These are phyloP conservation scores for Fusarium brevicatenulatum DNA, from an alignment of 2,329 filamentous ascomycete species.

Conservation along the genomic window DNA sequence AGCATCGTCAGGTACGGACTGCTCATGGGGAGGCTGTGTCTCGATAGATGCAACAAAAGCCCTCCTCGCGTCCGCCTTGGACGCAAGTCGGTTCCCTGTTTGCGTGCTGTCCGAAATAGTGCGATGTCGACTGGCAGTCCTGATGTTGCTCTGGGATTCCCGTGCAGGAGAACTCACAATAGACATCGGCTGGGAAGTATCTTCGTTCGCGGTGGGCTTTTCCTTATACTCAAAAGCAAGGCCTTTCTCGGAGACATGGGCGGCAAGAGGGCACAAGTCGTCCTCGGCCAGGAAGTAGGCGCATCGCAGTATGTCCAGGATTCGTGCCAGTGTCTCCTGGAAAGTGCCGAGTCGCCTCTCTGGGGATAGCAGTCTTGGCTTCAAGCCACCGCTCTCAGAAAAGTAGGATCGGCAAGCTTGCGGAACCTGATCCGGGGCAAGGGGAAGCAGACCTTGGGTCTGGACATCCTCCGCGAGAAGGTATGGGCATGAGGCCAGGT, in stretches of 20 bases:
- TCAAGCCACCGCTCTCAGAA: constrained; percentile 49
- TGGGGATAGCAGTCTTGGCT: constrained; percentile 51
- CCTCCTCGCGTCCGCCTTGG: constrained; percentile 3
- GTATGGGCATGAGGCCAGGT: constrained; percentile 57
- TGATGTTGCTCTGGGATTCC: constrained; percentile 13
- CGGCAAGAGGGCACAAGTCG: constrained; percentile 51
- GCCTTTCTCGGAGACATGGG: constrained; percentile 41
- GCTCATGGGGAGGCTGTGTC: constrained; percentile 13
- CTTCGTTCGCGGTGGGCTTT: neutral
- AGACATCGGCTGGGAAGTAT: constrained; percentile 19
- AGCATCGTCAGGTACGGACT: constrained; percentile 42
- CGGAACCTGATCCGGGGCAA: constrained; percentile 53
- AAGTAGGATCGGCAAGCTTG: constrained; percentile 54
- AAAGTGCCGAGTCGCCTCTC: constrained; percentile 47
- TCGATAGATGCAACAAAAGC: constrained; percentile 14
- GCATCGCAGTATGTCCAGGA: constrained; percentile 60
- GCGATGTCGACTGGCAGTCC: constrained; percentile 14
- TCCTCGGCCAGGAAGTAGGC: constrained; percentile 60
- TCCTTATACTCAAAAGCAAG: constrained; percentile 50
- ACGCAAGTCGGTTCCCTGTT: constrained; percentile 6
- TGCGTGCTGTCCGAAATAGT: constrained; percentile 17
- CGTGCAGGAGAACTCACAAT: constrained; percentile 27
- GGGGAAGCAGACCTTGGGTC: constrained; percentile 55
- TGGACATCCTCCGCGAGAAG: constrained; percentile 63
- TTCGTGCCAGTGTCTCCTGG: constrained; percentile 57